These are phyloP conservation scores for Mortierella antarctica DNA, from an alignment of 192 early-diverging fungal genomes.

Conservation along the genomic window DNA sequence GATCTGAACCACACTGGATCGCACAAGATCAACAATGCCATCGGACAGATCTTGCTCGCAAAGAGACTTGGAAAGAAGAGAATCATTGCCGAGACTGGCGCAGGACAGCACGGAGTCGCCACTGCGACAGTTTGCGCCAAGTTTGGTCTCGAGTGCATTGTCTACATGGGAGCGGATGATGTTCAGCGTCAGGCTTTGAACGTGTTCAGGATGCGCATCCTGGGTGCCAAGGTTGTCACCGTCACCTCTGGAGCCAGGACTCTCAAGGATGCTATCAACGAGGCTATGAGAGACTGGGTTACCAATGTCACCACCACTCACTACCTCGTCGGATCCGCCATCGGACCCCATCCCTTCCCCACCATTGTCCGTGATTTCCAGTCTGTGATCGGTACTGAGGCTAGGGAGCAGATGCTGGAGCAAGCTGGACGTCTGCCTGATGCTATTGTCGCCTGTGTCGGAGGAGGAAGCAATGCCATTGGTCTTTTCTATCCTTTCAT, in stretches of 20 bases:
- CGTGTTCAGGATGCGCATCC: slow-evolving; percentile 94
- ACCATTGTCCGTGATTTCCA: slow-evolving; percentile 98
- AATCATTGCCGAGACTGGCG: slow-evolving; percentile 99
- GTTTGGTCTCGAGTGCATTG: slow-evolving; percentile 94
- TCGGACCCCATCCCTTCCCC: slow-evolving; percentile 98
- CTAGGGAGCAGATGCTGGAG: slow-evolving; percentile 84
- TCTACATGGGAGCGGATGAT: slow-evolving; percentile 99
- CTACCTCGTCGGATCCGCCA: slow-evolving; percentile 96
- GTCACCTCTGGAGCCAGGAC: slow-evolving; percentile 79
- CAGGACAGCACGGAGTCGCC: slow-evolving; percentile 98
- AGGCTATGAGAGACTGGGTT: slow-evolving; percentile 99
- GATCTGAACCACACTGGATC: slow-evolving; percentile 99
- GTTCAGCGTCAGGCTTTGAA: slow-evolving; percentile 93
- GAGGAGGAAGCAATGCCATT: slow-evolving; percentile 97
- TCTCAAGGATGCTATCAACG: slow-evolving; percentile 98
- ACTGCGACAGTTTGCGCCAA: slow-evolving; percentile 99
- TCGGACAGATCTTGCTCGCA: slow-evolving; percentile 94
- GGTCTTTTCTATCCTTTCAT: slow-evolving; percentile 98
- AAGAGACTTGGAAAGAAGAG: slow-evolving; percentile 95
- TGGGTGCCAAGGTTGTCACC: slow-evolving; percentile 93
- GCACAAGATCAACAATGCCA: slow-evolving; percentile 99
- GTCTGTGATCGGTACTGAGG: slow-evolving; percentile 94
- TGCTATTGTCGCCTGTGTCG: slow-evolving; percentile 95
- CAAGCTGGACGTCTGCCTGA: slow-evolving; percentile 89
- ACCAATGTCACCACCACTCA: slow-evolving; percentile 94